Conservation (phyloP, 345 rosid species). For the Lepidium didymum region DNA sequence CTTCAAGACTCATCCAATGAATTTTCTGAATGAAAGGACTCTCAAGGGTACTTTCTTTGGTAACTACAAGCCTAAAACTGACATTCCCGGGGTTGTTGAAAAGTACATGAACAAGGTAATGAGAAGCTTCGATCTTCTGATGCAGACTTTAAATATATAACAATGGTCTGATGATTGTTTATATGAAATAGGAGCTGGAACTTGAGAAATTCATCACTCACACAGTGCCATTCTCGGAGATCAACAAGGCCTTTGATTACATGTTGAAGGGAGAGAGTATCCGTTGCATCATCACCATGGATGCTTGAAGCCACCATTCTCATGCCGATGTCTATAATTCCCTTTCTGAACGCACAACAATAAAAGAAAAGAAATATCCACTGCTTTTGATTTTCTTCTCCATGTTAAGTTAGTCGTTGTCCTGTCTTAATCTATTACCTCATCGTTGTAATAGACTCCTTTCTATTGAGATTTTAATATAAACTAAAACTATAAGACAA, state of each 20-base stretch:
- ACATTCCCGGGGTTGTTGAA: constrained; percentile 58
- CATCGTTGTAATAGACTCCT: constrained; percentile 6
- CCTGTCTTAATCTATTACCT: background rate
- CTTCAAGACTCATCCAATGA: constrained; percentile 56
- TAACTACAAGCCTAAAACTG: constrained; percentile 58
- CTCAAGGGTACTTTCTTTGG: constrained; percentile 67
- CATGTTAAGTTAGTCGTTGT: background rate
- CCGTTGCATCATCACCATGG: constrained; percentile 54
- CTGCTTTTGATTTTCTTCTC: background rate
- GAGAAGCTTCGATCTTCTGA: background rate
- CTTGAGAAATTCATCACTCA: constrained; percentile 62
- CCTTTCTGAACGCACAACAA: constrained; percentile 1
- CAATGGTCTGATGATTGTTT: background rate
- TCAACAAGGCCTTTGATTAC: constrained; percentile 53
- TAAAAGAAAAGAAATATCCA: constrained; percentile 3
- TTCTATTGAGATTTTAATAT: background rate
- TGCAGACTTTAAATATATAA: background rate
- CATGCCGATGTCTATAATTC: background rate
- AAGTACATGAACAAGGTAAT: constrained; percentile 55
- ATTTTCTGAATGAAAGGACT: constrained; percentile 54
- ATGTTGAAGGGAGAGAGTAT: constrained; percentile 51
- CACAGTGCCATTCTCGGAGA: constrained; percentile 45
- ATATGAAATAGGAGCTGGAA: constrained; percentile 36
- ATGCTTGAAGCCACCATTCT: constrained; percentile 17
- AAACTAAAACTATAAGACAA: background rate